phyloP scores from a whole-genome alignment of 1,139 yeast species.

The Eremothecium cymbalariae region DNA sequence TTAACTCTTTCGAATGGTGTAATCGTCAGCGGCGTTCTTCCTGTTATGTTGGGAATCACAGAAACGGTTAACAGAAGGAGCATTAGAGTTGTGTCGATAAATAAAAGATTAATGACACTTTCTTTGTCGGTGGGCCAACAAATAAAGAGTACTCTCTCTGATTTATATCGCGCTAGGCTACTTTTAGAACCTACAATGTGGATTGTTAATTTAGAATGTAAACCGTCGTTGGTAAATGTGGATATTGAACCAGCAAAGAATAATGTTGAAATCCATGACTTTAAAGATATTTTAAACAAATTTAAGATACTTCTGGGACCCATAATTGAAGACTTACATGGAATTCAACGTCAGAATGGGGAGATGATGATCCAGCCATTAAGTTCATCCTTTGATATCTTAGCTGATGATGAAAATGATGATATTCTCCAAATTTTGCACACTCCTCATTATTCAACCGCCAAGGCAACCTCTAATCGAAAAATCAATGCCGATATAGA shows the following conservation, averaged over 20 bases:
- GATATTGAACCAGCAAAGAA: conserved; percentile 42
- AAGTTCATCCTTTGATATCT: background rate
- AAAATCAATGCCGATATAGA: no score
- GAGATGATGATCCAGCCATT: conserved; percentile 17
- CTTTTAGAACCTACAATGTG: conserved; percentile 31
- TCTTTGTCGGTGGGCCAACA: conserved; percentile 29
- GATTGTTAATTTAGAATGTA: conserved; percentile 7
- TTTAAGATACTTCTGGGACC: conserved; percentile 7
- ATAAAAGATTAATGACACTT: conserved; percentile 30
- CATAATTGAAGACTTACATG: conserved; percentile 2
- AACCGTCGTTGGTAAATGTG: conserved; percentile 29
- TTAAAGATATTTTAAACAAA: conserved; percentile 13
- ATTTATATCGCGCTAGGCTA: conserved; percentile 19
- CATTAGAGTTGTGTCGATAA: conserved; percentile 31
- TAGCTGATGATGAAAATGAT: conserved; percentile 1
- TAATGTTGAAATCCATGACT: conserved; percentile 33
- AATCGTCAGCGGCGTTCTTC: background rate
- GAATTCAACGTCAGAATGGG: conserved; percentile 14
- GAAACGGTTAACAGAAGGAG: background rate
- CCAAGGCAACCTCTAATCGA: no score
- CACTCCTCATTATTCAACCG: no score
- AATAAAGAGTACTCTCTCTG: conserved; percentile 21
- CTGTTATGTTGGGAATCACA: background rate
- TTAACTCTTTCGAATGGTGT: background rate
- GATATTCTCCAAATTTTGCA: background rate